Evolutionary conservation across 129 eudicot species (phyloP).

Genomic region (Escallonia rubra): DNA sequence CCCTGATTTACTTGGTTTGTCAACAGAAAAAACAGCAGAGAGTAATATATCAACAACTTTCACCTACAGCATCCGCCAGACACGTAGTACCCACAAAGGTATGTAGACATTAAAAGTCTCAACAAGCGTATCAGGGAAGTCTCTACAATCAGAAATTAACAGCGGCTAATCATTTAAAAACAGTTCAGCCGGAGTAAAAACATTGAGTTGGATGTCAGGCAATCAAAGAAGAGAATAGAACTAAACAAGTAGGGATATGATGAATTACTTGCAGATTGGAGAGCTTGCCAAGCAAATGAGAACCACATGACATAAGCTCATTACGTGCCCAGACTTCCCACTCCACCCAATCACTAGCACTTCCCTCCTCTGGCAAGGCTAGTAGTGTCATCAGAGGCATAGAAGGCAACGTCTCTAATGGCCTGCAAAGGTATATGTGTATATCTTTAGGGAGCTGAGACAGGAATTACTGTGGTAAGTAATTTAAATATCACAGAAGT

Average conservation of each 20-base stretch:
- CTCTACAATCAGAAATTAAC: neutral
- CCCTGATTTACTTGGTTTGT: too few species aligned
- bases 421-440: conserved; percentile 20
- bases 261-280: conserved; percentile 57
- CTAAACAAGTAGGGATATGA: neutral
- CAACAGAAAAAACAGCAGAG: too few species aligned
- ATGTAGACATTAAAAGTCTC: too few species aligned
- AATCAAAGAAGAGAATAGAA: too few species aligned
- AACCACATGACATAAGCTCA: conserved; percentile 73
- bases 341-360: conserved; percentile 22
- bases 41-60: too few species aligned
- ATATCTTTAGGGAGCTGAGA: neutral
- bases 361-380: conserved; percentile 11
- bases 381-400: conserved; percentile 31
- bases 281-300: conserved; percentile 73
- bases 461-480: neutral
- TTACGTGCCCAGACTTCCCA: conserved; percentile 80
- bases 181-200: too few species aligned
- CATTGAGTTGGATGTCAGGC: too few species aligned
- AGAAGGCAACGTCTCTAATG: conserved; percentile 41
- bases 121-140: too few species aligned
- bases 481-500: neutral
- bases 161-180: neutral
- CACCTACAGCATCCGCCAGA: too few species aligned
- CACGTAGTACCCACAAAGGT: too few species aligned